These are phyloP conservation scores for Trapa bicornis DNA, from an alignment of 345 rosid species.

Conservation along the genomic window DNA sequence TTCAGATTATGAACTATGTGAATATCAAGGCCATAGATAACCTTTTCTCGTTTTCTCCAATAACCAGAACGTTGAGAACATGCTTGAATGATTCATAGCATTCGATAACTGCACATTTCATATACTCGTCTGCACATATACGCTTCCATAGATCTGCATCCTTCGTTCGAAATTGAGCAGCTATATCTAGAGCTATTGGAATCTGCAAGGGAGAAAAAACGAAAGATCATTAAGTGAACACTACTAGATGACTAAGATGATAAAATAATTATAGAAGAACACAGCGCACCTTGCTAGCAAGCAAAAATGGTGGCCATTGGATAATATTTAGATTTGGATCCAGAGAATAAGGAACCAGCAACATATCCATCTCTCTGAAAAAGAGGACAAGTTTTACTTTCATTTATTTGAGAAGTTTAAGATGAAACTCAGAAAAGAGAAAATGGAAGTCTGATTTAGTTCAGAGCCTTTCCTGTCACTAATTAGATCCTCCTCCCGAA, in stretches of 20 bases:
- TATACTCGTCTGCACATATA: slow-evolving; percentile 84
- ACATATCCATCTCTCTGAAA: slow-evolving; percentile 93
- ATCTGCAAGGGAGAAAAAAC: slow-evolving; percentile 34
- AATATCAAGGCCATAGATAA: slow-evolving; percentile 9
- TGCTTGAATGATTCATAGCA: slow-evolving; percentile 90
- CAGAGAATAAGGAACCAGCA: slow-evolving; percentile 81
- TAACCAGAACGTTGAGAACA: slow-evolving; percentile 60
- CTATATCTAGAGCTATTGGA: slow-evolving; percentile 92
- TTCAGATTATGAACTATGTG: neutral
- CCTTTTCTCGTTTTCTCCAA: slow-evolving; percentile 97
- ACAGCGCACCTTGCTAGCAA: slow-evolving; percentile 86
- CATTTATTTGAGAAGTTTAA: slow-evolving; percentile 6
- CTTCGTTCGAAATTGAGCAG: slow-evolving; percentile 63
- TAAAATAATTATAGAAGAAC: slow-evolving; percentile 8
- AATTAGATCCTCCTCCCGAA: slow-evolving; percentile 98
- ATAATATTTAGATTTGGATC: slow-evolving; percentile 87
- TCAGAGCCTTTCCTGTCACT: slow-evolving; percentile 69
- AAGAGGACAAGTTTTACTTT: slow-evolving; percentile 18
- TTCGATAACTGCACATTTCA: slow-evolving; percentile 97
- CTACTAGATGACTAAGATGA: neutral
- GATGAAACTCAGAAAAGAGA: slow-evolving; percentile 5
- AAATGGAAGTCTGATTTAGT: slow-evolving; percentile 3
- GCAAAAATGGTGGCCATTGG: slow-evolving; percentile 98
- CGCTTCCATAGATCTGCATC: slow-evolving; percentile 95
- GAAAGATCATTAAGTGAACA: slow-evolving; percentile 9